A percentile compares a stretch with the other conserved stretches of the same genome.
Conservation (phyloP, 1,284 basidiomycete genomes). For the Malassezia dermatis region DNA sequence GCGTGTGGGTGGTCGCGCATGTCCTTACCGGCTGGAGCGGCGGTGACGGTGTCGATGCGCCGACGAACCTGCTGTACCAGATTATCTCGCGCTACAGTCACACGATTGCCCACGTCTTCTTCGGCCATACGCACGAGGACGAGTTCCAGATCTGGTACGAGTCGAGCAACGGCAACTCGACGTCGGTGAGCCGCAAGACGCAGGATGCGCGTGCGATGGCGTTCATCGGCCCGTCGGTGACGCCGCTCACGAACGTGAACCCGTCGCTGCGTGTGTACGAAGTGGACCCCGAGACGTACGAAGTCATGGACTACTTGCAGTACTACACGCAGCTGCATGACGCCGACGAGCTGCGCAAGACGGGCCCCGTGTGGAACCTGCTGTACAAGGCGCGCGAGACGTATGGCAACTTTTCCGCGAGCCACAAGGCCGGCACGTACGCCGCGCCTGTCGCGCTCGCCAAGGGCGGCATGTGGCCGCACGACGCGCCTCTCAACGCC, state of each 20-base stretch:
- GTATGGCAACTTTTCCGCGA: conserved; percentile 54
- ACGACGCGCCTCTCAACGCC: conserved; percentile 63
- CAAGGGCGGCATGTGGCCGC: conserved; percentile 52
- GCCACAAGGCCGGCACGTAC: conserved; percentile 9
- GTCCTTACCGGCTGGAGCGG: conserved; percentile 61
- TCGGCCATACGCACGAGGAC: conserved; percentile 72
- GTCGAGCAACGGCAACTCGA: conserved; percentile 57
- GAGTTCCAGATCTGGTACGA: conserved; percentile 66
- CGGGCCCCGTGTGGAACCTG: conserved; percentile 58
- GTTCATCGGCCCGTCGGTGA: conserved; percentile 60
- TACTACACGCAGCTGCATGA: conserved; percentile 33
- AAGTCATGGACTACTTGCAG: conserved; percentile 41
- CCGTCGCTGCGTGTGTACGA: conserved; percentile 69
- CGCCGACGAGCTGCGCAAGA: conserved; percentile 51
- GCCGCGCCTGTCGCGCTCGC: conserved; percentile 8
- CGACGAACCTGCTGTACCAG: conserved; percentile 36
- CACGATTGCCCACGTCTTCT: conserved; percentile 70
- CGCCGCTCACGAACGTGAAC: conserved; percentile 64
- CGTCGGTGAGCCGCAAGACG: conserved; percentile 50
- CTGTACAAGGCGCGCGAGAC: conserved; percentile 63
- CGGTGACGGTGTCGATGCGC: conserved; percentile 55
- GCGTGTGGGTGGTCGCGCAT: conserved; percentile 68
- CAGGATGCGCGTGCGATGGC: conserved; percentile 9
- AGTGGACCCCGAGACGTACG: conserved; percentile 56
- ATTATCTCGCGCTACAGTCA: conserved; percentile 69